A percentile compares a stretch with the other conserved stretches of the same genome.
phyloP scores from a whole-genome alignment of 176 grass and related monocot genomes.

The Cenchrus americanus region DNA sequence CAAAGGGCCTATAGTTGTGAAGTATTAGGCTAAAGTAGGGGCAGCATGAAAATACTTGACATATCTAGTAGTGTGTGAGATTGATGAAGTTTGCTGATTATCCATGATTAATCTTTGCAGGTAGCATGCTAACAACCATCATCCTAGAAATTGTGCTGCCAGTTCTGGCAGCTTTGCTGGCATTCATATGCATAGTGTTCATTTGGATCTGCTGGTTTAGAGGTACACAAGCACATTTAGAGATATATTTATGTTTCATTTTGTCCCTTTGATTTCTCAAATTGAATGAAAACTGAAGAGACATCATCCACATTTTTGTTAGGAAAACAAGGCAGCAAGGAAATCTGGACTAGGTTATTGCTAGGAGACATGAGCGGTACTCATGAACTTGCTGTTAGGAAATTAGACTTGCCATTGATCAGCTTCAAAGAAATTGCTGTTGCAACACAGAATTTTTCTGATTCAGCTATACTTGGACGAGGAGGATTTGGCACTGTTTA shows the following conservation, averaged over 20 bases:
- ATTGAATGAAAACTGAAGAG: not conserved
- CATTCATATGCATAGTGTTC: conserved; percentile 30
- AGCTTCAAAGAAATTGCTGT: conserved; percentile 43
- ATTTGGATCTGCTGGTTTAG: conserved; percentile 26
- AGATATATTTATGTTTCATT: not conserved
- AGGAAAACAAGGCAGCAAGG: conserved; percentile 26
- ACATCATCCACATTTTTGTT: not conserved
- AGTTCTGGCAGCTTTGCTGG: conserved; percentile 21
- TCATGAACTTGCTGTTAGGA: conserved; percentile 7
- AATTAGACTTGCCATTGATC: conserved; percentile 8
- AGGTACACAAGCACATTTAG: conserved; percentile 32
- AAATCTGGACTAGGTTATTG: not conserved
- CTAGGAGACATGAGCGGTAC: not conserved
- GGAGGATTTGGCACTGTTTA: conserved; percentile 76
- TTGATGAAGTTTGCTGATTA: conserved; percentile 14
- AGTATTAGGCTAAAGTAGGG: not conserved
- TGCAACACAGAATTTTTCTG: conserved; percentile 59
- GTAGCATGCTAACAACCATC: not conserved
- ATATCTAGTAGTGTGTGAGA: not conserved
- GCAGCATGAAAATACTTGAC: not conserved
- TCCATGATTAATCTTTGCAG: conserved; percentile 34
- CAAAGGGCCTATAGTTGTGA: conserved; percentile 10
- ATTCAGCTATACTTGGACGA: conserved; percentile 53
- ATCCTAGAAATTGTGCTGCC: conserved; percentile 21
- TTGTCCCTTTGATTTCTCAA: not conserved